These are phyloP conservation scores for Purpureocillium lavendulum DNA, from an alignment of 2,329 filamentous ascomycete genomes.

Conservation along the genomic window DNA sequence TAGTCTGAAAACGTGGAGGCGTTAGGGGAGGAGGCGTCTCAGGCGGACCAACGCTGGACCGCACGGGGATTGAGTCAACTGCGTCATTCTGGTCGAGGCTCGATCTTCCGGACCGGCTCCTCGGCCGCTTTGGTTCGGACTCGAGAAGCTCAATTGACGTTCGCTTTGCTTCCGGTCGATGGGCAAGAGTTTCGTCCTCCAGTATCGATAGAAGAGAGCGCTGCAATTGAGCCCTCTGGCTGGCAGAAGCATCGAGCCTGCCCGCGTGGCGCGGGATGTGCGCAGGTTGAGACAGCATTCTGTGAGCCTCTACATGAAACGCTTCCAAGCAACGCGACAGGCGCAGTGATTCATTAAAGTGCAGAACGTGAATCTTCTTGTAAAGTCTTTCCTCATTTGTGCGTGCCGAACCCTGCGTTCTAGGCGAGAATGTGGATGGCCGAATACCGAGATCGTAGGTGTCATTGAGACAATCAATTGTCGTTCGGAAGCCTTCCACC, in stretches of 20 bases:
- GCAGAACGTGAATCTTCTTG: slow-evolving; percentile 10
- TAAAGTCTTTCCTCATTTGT: slow-evolving; percentile 4
- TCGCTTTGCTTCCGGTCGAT: slow-evolving; percentile 11
- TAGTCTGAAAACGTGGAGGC: background rate
- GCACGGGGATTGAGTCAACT: slow-evolving; percentile 8
- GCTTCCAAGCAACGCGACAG: slow-evolving; percentile 13
- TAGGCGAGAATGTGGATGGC: background rate
- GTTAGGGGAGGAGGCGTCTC: background rate
- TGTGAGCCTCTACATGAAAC: slow-evolving; percentile 10
- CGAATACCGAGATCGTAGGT: slow-evolving; percentile 16
- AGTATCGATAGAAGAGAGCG: slow-evolving; percentile 13
- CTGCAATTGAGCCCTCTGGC: slow-evolving; percentile 15
- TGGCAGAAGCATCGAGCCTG: too few species aligned
- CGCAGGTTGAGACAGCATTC: slow-evolving; percentile 1
- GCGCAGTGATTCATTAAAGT: slow-evolving; percentile 9
- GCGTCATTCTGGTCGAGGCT: background rate
- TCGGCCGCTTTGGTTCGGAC: slow-evolving; percentile 5
- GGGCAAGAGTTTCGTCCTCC: background rate
- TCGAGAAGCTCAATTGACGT: slow-evolving; percentile 12
- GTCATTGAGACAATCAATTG: slow-evolving; percentile 15
- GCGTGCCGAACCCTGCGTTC: background rate
- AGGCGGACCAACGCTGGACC: slow-evolving; percentile 1
- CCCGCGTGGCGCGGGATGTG: too few species aligned
- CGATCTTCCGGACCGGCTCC: background rate
- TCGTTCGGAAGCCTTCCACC: slow-evolving; percentile 11